phyloP scores from a whole-genome alignment of 2,329 filamentous ascomycete species.

The Trematosphaeria pertusa region DNA sequence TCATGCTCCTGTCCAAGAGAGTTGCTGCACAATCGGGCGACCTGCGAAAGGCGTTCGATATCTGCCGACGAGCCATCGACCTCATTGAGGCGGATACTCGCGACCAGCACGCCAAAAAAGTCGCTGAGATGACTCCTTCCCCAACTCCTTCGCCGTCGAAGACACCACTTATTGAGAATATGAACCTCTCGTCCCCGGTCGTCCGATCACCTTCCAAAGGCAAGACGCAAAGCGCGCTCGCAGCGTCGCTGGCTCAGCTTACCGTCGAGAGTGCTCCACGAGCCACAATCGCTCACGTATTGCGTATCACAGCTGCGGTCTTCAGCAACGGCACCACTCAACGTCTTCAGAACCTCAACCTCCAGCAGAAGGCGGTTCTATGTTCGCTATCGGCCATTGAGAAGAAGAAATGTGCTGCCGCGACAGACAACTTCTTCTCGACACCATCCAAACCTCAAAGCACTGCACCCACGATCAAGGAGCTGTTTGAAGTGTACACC shows the following conservation, averaged over 20 bases:
- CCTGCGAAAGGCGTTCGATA: slow-evolving; percentile 92
- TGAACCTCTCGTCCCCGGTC: slow-evolving; percentile 69
- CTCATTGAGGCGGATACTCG: slow-evolving; percentile 85
- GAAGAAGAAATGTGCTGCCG: slow-evolving; percentile 67
- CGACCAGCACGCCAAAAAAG: slow-evolving; percentile 71
- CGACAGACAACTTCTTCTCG: slow-evolving; percentile 32
- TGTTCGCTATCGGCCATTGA: slow-evolving; percentile 90
- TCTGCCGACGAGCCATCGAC: slow-evolving; percentile 88
- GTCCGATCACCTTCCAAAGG: slow-evolving; percentile 51
- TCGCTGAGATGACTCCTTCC: slow-evolving; percentile 54
- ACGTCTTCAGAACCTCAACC: slow-evolving; percentile 83
- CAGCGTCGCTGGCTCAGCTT: slow-evolving; percentile 63
- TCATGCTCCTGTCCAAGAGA: slow-evolving; percentile 93
- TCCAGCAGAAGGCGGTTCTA: slow-evolving; percentile 95
- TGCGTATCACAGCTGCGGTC: slow-evolving; percentile 85
- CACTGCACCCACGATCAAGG: slow-evolving; percentile 80
- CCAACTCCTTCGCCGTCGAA: slow-evolving; percentile 71
- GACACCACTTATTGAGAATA: slow-evolving; percentile 79
- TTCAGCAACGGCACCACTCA: slow-evolving; percentile 90
- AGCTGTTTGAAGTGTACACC: slow-evolving; percentile 83
- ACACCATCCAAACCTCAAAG: slow-evolving; percentile 55
- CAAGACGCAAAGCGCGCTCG: slow-evolving; percentile 31
- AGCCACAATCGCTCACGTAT: slow-evolving; percentile 88
- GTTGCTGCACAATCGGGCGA: slow-evolving; percentile 94
- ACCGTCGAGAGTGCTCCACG: slow-evolving; percentile 83